Evolutionary conservation across 2,329 filamentous ascomycete genomes (phyloP), one percentile per base, ranked within the genome.

Genomic region (Exutisphaerella laricina): DNA sequence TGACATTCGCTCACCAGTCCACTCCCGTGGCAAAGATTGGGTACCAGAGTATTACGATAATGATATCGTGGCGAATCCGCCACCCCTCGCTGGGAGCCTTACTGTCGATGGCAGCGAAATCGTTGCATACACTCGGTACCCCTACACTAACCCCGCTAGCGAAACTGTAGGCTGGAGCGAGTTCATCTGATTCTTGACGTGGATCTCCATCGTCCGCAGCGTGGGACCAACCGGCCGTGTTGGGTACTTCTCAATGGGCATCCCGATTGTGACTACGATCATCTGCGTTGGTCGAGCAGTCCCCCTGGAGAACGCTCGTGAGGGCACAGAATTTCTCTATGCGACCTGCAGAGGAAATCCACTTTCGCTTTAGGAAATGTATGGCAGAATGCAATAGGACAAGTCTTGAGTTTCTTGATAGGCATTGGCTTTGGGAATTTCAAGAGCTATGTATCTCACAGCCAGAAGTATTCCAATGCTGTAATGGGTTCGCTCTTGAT

Each of bases 241-340:
- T 7, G 75, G 78, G 4, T 79, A 79, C 61, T 77, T 76, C 58
- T 79, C 75, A n/a, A 79, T 79, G 75, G 75, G 74, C 1, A 57
- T 79, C 4, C 76, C 77, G 0, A 77, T 79, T 37, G 63, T 76
- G 45, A 73, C 74, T 10, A 78, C 73, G 2, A 68, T 79, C 47
- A 70, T 79, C 41, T 66, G 79, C 18, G 69, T 79, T 34, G 76
- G 74, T 13, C 70, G 76, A 2, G 67, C 72, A 0, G 58, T 72
- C 1, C 78, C 76, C 0, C 71, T 79, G 0, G 67, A 71, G 0
- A 78, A 79, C 52, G 77, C 77, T 0, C 55, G 66, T 1, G 69
- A 69, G 18, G 77, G 76, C 4, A 64, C 79, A 23, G 70, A 66
- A 43, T 65, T 78, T 0, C 53, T 69, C n/a, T 72, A 66, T 65